phyloP scores from a whole-genome alignment of 192 early-diverging fungal species.

The Coemansia sp. region DNA sequence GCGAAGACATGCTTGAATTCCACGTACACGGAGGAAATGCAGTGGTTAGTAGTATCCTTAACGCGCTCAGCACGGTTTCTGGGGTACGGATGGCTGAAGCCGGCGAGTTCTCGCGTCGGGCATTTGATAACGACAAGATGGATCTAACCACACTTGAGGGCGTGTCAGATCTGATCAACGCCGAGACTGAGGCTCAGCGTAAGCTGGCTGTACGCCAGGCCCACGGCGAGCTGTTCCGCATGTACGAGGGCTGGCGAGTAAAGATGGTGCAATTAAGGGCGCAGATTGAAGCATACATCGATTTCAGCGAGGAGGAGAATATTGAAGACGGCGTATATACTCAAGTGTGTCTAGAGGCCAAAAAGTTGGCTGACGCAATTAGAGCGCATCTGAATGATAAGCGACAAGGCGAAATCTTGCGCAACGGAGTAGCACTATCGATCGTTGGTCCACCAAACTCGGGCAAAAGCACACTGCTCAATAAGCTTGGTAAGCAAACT shows the following conservation, averaged over 20 bases:
- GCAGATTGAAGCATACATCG: constrained; percentile 67
- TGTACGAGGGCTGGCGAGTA: constrained; percentile 67
- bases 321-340: constrained; percentile 66
- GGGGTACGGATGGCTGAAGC: constrained; percentile 66
- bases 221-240: constrained; percentile 61
- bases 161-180: constrained; percentile 71
- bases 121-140: constrained; percentile 72
- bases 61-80: constrained; percentile 50
- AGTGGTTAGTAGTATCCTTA: constrained; percentile 59
- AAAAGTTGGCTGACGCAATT: constrained; percentile 20
- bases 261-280: constrained; percentile 62
- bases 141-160: constrained; percentile 75
- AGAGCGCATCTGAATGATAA: constrained; percentile 59
- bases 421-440: constrained; percentile 67
- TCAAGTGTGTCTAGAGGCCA: constrained; percentile 7
- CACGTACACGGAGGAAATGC: constrained; percentile 76
- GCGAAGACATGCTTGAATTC: constrained; percentile 73
- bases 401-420: constrained; percentile 69
- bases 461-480: constrained; percentile 75
- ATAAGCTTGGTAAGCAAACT: constrained; percentile 56
- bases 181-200: constrained; percentile 76
- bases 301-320: constrained; percentile 80
- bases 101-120: constrained; percentile 75
- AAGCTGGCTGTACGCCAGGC: constrained; percentile 67
- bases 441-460: constrained; percentile 78